Evolutionary conservation across 169 alveolate genomes (phyloP).

Genomic region (Miamiensis avidus): DNA sequence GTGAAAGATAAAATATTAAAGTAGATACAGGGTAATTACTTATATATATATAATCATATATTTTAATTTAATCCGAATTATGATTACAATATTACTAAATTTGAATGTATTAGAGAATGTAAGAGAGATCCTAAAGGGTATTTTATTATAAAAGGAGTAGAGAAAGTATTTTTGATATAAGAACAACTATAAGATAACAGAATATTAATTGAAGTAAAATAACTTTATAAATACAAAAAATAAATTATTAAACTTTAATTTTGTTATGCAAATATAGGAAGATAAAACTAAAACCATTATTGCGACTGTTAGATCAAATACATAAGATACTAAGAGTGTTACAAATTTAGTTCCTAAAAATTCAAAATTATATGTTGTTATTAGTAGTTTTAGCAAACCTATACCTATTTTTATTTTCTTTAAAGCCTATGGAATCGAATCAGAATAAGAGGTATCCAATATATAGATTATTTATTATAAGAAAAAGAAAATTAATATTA

Average conservation of each 20-base stretch:
- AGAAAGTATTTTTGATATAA: slow-evolving; percentile 97
- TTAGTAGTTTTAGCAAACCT: slow-evolving; percentile 95
- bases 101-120: slow-evolving; percentile 71
- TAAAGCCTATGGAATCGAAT: slow-evolving; percentile 98
- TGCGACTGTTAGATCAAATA: slow-evolving; percentile 97
- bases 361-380: slow-evolving; percentile 92
- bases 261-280: slow-evolving; percentile 33
- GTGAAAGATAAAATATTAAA: slow-evolving; percentile 48
- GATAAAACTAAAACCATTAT: slow-evolving; percentile 92
- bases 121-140: slow-evolving; percentile 99
- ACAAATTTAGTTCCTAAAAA: slow-evolving; percentile 95
- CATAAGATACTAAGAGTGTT: slow-evolving; percentile 97
- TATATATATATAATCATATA: slow-evolving; percentile 84
- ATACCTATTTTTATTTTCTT: slow-evolving; percentile 96
- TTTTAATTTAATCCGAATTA: slow-evolving; percentile 96
- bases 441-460: slow-evolving; percentile 93
- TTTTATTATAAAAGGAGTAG: slow-evolving; percentile 98
- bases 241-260: no score
- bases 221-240: no score
- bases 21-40: slow-evolving; percentile 91
- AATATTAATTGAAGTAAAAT: slow-evolving; percentile 94
- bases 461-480: no score
- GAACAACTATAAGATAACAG: slow-evolving; percentile 98
- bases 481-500: no score
- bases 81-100: slow-evolving; percentile 91